A percentile compares a stretch with the other conserved stretches of the same genome.
Conservation (phyloP, 2,329 filamentous ascomycete genomes). For the Geoglossum cookeanum region DNA sequence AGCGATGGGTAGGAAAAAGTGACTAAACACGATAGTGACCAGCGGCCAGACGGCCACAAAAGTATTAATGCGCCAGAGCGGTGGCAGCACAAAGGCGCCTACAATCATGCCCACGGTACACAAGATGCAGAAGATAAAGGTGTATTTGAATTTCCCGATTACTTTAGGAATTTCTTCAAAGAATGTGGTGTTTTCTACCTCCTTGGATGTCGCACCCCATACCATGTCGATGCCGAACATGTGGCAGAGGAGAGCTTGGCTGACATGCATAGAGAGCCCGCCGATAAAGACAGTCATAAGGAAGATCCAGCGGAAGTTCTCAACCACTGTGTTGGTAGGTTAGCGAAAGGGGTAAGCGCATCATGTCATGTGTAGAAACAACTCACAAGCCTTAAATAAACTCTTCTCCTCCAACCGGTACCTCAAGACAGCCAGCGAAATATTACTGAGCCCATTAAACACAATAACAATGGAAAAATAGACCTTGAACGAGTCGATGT, state of each 20-base stretch:
- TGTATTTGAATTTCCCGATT: conserved; percentile 36
- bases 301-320: conserved; percentile 36
- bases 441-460: conserved; percentile 42
- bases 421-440: conserved; percentile 41
- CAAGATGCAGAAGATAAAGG: conserved; percentile 30
- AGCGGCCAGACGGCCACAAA: conserved; percentile 43
- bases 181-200: conserved; percentile 36
- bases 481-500: conserved; percentile 46
- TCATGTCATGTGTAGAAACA: background rate
- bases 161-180: conserved; percentile 36
- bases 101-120: conserved; percentile 30
- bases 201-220: conserved; percentile 28
- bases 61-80: conserved; percentile 35
- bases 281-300: conserved; percentile 26
- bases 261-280: conserved; percentile 25
- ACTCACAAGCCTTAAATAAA: conserved; percentile 27
- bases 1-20: conserved; percentile 39
- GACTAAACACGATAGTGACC: conserved; percentile 29
- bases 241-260: conserved; percentile 23
- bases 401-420: conserved; percentile 38
- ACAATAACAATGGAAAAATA: conserved; percentile 44
- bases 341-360: background rate
- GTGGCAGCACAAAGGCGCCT: conserved; percentile 24
- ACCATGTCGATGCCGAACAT: conserved; percentile 26
- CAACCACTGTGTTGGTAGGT: conserved; percentile 18